Evolutionary conservation across 139 green algal genomes (phyloP), one percentile per base, ranked within the genome.

Genomic region (Chlamydomonas asymmetrica): DNA sequence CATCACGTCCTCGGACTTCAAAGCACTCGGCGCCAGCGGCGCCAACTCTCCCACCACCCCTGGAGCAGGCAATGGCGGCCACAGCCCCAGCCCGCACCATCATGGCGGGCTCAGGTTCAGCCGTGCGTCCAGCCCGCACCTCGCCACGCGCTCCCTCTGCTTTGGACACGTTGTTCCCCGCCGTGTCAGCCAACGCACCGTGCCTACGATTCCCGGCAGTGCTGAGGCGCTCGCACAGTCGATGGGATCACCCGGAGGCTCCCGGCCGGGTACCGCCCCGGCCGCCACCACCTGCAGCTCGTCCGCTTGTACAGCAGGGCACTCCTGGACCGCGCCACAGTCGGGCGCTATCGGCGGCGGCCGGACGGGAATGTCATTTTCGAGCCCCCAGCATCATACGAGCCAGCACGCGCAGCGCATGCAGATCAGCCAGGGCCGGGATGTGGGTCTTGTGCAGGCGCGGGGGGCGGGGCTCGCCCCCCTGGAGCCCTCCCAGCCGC

Each of bases 1-100:
- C 20, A 43, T 76, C 6, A 76, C 70, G 40, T 69, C 57, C 70
- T 62, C 40, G 5, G 70, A 76, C 70, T 76, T 76, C 70, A 68
- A 68, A 41, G 68, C 63, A 40, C 59, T 62, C 41, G 68, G 57
- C 39, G 70, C 68, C 40, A 76, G 52, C 54, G 57, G 70, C 5
- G 2, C 31, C 4, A 57, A 57, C 27, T 49, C 70, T 2, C 52
- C 70, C 40, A 76, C 67, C 57, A 69, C 59, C 13, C 70, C 68
- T 16, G 13, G 45, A 13, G 18, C 45, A 25, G 45, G 10, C 22
- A 52, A 52, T 65, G 49, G 1, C 10, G 23, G 56, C n/a, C 6
- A 25, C 49, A 22, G 39, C 5, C 39, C 20, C 38, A 64, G 29
- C 20, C 5, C 3, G 1, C 29, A n/a, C n/a, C n/a, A n/a, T 62